Evolutionary conservation across 2,329 filamentous ascomycete species (phyloP), one percentile per base, ranked within the genome.

Genomic region (Monilinia laxa): DNA sequence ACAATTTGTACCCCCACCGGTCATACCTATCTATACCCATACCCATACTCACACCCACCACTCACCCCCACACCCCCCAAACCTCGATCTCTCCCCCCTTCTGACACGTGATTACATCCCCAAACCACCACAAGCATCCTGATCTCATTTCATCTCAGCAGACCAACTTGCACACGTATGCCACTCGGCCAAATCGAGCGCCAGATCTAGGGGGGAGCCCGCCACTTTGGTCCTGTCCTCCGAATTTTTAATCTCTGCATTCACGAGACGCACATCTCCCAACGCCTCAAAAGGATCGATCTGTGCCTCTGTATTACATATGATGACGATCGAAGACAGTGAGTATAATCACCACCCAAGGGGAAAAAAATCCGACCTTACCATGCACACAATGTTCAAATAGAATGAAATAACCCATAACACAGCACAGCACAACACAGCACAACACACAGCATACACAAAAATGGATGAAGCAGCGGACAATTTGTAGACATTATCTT

Each of bases 361-460:
- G 7, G 7, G 12, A 35, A 18, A 35, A 16, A n/a, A 12, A 23
- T 25, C 57, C 5, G 23, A 59, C 25, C 57, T 7, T 35, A 31
- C 42, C 28, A 35, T 23, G 35, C 25, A 59, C 57, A n/a, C 10
- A 35, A 49, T n/a, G 47, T n/a, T 11, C 42, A 40, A 52, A 62
- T 28, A 6, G 52, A 11, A 54, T 47, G 0, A 47, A n/a, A 47
- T n/a, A 18, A 47, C 3, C n/a, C 28, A 38, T 18, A 40, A 20
- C 23, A 60, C 57, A 49, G 28, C 47, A 62, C 59, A 62, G 47
- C 58, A 31, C 23, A 54, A 9, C 58, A 62, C 58, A 28, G 25
- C 58, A 62, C 45, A 28, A 10, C 23, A 23, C 56, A 59, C 28
- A 31, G 28, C 28, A 31, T 42, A 47, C 45, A 35, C 56, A 47